Evolutionary conservation across 2,329 filamentous ascomycete genomes (phyloP).

Genomic region (Diaporthe velutina): DNA sequence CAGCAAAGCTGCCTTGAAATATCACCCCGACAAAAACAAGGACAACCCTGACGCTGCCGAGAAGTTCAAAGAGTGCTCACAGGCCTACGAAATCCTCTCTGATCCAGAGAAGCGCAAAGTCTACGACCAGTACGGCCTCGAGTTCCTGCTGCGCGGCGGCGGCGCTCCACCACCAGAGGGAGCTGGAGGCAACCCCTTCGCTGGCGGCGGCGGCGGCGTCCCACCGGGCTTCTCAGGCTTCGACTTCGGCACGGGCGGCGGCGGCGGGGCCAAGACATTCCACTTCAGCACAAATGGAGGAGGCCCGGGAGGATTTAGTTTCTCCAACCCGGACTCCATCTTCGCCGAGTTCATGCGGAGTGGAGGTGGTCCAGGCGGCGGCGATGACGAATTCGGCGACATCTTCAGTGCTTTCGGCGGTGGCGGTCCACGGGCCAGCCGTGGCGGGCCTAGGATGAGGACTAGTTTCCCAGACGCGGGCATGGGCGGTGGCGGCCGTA

Average conservation of each 20-base stretch:
- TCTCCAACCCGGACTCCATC: slow-evolving; percentile 86
- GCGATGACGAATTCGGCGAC: slow-evolving; percentile 64
- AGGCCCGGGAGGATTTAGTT: slow-evolving; percentile 78
- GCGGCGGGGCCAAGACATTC: slow-evolving; percentile 68
- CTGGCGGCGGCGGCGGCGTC: slow-evolving; percentile 68
- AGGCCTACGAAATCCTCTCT: slow-evolving; percentile 97
- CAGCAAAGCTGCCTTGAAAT: slow-evolving; percentile 90
- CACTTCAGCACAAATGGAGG: slow-evolving; percentile 72
- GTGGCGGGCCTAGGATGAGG: slow-evolving; percentile 54
- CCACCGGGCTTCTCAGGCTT: slow-evolving; percentile 67
- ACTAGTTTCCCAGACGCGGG: slow-evolving; percentile 53
- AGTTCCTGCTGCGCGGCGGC: slow-evolving; percentile 89
- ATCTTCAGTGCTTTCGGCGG: slow-evolving; percentile 67
- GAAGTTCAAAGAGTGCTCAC: slow-evolving; percentile 98
- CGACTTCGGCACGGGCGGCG: slow-evolving; percentile 61
- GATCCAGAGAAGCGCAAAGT: slow-evolving; percentile 97
- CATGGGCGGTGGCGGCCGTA: slow-evolving; percentile 43
- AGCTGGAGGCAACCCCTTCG: slow-evolving; percentile 71
- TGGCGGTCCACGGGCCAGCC: slow-evolving; percentile 52
- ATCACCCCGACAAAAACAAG: slow-evolving; percentile 98
- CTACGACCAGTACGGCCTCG: slow-evolving; percentile 95
- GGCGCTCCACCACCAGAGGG: slow-evolving; percentile 73
- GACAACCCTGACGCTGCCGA: slow-evolving; percentile 87
- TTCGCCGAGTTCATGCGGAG: slow-evolving; percentile 85
- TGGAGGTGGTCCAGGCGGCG: slow-evolving; percentile 58